These are phyloP conservation scores for Taiozyma sp. DNA, from an alignment of 1,139 yeast genomes.

Conservation along the genomic window DNA sequence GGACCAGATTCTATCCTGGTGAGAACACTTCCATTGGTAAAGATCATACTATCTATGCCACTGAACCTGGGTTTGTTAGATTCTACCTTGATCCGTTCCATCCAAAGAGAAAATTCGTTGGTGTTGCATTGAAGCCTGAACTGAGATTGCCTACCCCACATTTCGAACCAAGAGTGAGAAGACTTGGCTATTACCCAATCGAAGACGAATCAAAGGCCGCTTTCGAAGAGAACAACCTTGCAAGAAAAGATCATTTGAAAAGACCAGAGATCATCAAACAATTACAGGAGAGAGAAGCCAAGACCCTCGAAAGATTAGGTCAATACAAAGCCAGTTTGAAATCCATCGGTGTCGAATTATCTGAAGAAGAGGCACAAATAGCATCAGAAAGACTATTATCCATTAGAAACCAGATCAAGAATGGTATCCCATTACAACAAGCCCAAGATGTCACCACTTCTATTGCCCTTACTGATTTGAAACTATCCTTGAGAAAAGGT, in stretches of 20 bases:
- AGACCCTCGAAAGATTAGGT: constrained; percentile 24
- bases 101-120: constrained; percentile 86
- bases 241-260: constrained; percentile 50
- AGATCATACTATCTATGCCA: constrained; percentile 89
- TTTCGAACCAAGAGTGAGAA: constrained; percentile 77
- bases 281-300: constrained; percentile 33
- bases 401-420: constrained; percentile 43
- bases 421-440: constrained; percentile 47
- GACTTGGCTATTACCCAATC: constrained; percentile 70
- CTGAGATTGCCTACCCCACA: constrained; percentile 79
- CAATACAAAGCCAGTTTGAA: constrained; percentile 24
- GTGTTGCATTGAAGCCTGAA: constrained; percentile 68
- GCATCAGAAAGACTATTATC: constrained; percentile 48
- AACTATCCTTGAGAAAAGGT: constrained; percentile 37
- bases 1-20: constrained; percentile 96
- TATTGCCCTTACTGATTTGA: constrained; percentile 43
- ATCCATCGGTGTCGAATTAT: constrained; percentile 27
- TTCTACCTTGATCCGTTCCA: constrained; percentile 96
- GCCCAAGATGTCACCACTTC: constrained; percentile 53
- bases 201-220: constrained; percentile 44
- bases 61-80: constrained; percentile 90
- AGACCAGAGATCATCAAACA: constrained; percentile 43
- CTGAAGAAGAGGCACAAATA: constrained; percentile 31
- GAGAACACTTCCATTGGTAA: constrained; percentile 87
- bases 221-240: constrained; percentile 41